phyloP scores from a whole-genome alignment of 768 basidiomycete species.

The Mycena amicta region DNA sequence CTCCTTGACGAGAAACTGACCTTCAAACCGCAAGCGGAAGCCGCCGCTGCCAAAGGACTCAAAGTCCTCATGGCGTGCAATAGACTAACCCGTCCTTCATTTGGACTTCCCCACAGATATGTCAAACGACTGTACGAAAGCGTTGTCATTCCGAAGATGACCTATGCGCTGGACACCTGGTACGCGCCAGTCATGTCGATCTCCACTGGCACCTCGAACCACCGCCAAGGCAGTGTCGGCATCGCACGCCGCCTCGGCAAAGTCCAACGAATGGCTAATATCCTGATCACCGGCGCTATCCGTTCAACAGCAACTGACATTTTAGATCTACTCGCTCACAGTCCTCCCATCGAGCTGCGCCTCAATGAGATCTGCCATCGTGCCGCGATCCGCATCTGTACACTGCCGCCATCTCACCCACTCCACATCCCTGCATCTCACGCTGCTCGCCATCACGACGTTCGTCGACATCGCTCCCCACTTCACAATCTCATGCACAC shows the following conservation, averaged over 20 bases:
- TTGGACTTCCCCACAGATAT: constrained; percentile 12
- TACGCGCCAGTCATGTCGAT: constrained; percentile 12
- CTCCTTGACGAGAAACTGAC: constrained; percentile 13
- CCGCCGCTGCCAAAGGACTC: constrained; percentile 8
- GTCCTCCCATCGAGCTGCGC: constrained; percentile 16
- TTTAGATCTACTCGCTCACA: constrained; percentile 16
- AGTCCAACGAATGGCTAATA: constrained; percentile 1
- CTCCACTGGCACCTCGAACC: not conserved
- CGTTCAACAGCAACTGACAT: constrained; percentile 14
- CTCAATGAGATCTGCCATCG: constrained; percentile 1
- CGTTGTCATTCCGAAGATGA: constrained; percentile 15
- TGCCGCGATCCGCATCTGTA: not conserved
- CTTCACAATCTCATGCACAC: no score
- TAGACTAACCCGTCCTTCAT: constrained; percentile 3
- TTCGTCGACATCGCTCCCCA: no score
- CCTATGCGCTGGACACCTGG: constrained; percentile 19
- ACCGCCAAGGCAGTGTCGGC: not conserved
- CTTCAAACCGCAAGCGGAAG: constrained; percentile 16
- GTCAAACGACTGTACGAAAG: constrained; percentile 13
- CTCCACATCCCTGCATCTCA: no score
- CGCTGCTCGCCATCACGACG: no score
- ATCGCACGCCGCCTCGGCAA: constrained; percentile 1
- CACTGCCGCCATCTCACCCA: no score
- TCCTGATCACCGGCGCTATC: constrained; percentile 17
- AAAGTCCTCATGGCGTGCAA: not conserved